Conservation (phyloP, 768 basidiomycete species). For the Trametopsis cervina region DNA sequence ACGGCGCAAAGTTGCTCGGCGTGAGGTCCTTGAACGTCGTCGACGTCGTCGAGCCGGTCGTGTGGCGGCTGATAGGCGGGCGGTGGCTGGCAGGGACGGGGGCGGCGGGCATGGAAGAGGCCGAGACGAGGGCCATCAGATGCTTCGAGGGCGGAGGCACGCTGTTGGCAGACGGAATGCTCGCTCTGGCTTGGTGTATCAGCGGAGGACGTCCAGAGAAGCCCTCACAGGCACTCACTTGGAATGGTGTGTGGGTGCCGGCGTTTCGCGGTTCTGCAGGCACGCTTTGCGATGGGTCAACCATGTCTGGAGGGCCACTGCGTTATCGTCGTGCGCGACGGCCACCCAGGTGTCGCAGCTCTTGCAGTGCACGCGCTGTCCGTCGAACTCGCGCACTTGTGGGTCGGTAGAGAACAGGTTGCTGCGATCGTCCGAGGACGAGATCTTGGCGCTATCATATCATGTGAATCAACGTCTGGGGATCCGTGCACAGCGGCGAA, state of each 20-base stretch:
- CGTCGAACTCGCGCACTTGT: conserved; percentile 68
- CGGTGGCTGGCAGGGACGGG: conserved; percentile 1
- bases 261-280: conserved; percentile 27
- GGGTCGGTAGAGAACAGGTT: conserved; percentile 55
- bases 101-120: conserved; percentile 20
- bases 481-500: not conserved
- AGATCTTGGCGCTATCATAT: conserved; percentile 16
- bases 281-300: conserved; percentile 53
- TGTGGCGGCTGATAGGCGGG: not conserved
- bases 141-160: conserved; percentile 29
- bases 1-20: conserved; percentile 47
- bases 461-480: not conserved
- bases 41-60: not conserved
- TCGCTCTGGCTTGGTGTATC: not conserved
- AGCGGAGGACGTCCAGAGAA: not conserved
- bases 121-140: conserved; percentile 26
- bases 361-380: conserved; percentile 63
- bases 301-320: conserved; percentile 59
- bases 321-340: conserved; percentile 53
- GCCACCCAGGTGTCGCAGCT: conserved; percentile 64
- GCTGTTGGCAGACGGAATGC: conserved; percentile 20
- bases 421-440: conserved; percentile 54
- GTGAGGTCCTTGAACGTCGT: conserved; percentile 47
- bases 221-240: not conserved
- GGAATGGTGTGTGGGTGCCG: conserved; percentile 2